A percentile compares a stretch with the other conserved stretches of the same genome.
These are phyloP conservation scores for Phytophthora meadii DNA, from an alignment of 352 stramenopile genomes.

Conservation along the genomic window DNA sequence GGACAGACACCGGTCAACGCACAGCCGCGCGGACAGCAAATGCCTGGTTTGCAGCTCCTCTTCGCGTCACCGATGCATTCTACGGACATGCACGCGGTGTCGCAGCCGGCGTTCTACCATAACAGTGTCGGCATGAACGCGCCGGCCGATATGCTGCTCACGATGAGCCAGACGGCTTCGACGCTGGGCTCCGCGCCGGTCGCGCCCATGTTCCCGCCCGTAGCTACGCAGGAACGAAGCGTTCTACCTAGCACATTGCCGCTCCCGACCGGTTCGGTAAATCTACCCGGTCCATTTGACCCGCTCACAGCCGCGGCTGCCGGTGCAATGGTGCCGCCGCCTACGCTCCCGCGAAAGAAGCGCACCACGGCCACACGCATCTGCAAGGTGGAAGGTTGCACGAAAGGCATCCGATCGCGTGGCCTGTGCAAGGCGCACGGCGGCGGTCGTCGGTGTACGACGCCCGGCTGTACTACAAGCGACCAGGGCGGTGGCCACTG, in stretches of 20 bases:
- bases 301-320: conserved; percentile 3
- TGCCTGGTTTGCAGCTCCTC: conserved; percentile 43
- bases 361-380: conserved; percentile 63
- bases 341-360: conserved; percentile 54
- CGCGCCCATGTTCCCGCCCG: conserved; percentile 18
- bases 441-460: conserved; percentile 81
- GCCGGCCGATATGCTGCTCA: conserved; percentile 32
- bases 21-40: conserved; percentile 30
- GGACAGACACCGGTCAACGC: conserved; percentile 28
- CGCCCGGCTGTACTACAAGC: conserved; percentile 79
- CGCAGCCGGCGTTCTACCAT: conserved; percentile 26
- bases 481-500: conserved; percentile 89
- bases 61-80: conserved; percentile 43
- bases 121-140: conserved; percentile 27
- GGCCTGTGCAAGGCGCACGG: conserved; percentile 88
- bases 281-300: conserved; percentile 4
- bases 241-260: conserved; percentile 23
- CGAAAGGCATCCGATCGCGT: conserved; percentile 78
- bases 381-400: conserved; percentile 79
- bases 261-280: conserved; percentile 3
- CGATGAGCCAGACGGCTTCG: conserved; percentile 30
- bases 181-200: conserved; percentile 13
- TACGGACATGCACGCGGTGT: conserved; percentile 24
- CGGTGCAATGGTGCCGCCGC: conserved; percentile 11
- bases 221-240: conserved; percentile 10